Evolutionary conservation across 352 stramenopile species (phyloP), one percentile per base, ranked within the genome.

Genomic region (Blastocystis hominis): DNA sequence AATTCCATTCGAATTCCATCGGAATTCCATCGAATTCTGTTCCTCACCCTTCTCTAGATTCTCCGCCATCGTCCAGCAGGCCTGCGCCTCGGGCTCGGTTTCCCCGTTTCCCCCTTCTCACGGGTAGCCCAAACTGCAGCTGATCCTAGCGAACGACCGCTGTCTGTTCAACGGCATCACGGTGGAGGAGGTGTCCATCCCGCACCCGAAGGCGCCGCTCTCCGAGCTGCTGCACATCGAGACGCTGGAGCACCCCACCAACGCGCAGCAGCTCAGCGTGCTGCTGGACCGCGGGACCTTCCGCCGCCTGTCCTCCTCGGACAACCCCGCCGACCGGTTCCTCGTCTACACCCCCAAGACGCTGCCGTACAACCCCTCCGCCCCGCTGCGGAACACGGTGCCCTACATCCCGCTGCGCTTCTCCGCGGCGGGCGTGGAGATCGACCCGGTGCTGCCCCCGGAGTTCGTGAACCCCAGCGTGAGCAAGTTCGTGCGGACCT

Each of bases 281-380:
- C 40, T 66, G 9, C 17, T 66, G 24, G 54, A 84, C 24, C 46
- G 72, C 13, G 72, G 72, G 2, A 24, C 17, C n/a, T 84, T 84
- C 72, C 72, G 72, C 40, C 47, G 42, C 4, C 55, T 84, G 44
- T 68, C 50, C 5, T 59, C 50, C 13, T 84, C 72, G 24, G 72
- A 84, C 50, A 53, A 66, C n/a, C 50, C 72, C 34, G 72, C 72
- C 44, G 72, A 84, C 36, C 59, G 68, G 72, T 84, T 84, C 50
- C 50, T 84, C n/a, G 72, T 84, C 0, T 84, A 84, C 50, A 84
- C 72, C 9, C 72, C 72, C n/a, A 84, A 84, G 38, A 84, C 72
- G 0, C 72, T 84, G 53, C 72, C 72, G 4, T 84, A 84, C 50
- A 84, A 84, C 30, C 72, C 72, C n/a, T 54, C n/a, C 24, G 72